Conservation (phyloP, 2,329 filamentous ascomycete species). For the Hawksworthiomyces lignivorus region DNA sequence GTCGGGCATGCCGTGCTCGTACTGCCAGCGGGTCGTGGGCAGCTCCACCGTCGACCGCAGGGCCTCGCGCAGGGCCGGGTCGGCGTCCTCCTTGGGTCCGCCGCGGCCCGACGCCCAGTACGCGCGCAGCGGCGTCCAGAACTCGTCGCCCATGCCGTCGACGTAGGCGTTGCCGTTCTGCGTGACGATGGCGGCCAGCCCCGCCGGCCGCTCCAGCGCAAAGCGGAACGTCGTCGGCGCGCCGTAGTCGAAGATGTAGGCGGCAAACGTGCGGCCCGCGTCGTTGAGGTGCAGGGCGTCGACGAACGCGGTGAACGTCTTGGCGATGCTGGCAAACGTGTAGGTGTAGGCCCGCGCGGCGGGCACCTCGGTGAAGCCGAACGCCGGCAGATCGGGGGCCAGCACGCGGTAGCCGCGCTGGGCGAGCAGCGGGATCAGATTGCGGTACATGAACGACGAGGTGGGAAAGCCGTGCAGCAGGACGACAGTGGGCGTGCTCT, state of each 20-base stretch:
- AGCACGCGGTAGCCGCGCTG: slow-evolving; percentile 32
- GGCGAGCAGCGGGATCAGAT: slow-evolving; percentile 35
- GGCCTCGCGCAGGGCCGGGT: slow-evolving; percentile 21
- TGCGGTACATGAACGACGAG: slow-evolving; percentile 35
- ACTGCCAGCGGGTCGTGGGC: slow-evolving; percentile 36
- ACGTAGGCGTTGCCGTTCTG: slow-evolving; percentile 57
- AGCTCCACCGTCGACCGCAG: slow-evolving; percentile 29
- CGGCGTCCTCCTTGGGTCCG: slow-evolving; percentile 18
- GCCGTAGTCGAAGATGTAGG: slow-evolving; percentile 59
- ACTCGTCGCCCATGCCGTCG: slow-evolving; percentile 41
- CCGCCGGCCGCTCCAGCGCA: slow-evolving; percentile 39
- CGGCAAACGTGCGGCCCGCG: slow-evolving; percentile 31
- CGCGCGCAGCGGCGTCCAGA: slow-evolving; percentile 40
- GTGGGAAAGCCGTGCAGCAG: slow-evolving; percentile 39
- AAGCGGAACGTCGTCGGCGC: slow-evolving; percentile 47
- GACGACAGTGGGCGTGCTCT: slow-evolving; percentile 30
- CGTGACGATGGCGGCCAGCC: slow-evolving; percentile 44
- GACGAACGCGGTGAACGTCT: slow-evolving; percentile 40
- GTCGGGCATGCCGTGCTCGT: slow-evolving; percentile 31
- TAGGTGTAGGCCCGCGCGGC: slow-evolving; percentile 35
- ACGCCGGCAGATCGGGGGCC: slow-evolving; percentile 53
- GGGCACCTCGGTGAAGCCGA: slow-evolving; percentile 47
- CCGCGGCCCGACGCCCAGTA: slow-evolving; percentile 38
- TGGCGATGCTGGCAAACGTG: slow-evolving; percentile 45
- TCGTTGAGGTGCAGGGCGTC: slow-evolving; percentile 32